Evolutionary conservation across 1,139 yeast species (phyloP), one percentile per base, ranked within the genome.

Genomic region (Candida dubliniensis): DNA sequence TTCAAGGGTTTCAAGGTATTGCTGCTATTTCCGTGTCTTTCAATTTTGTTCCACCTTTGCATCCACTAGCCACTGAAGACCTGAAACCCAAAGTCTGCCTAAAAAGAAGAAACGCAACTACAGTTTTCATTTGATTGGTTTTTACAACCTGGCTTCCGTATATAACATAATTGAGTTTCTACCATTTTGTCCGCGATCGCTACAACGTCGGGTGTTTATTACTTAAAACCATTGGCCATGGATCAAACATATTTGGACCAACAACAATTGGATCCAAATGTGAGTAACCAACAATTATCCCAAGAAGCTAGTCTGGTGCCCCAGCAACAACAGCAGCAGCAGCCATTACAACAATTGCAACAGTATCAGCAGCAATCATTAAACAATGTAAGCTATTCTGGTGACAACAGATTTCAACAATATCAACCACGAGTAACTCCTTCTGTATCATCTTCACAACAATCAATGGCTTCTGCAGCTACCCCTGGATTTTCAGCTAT

Each of bases 171-270:
- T 5, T 4, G 3, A 18, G 23, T 18, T 4, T 30, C 39, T 33
- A 29, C 29, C 49, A 47, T 42, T 33, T 41, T 47, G 49, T 41
- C 49, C 42, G 39, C 43, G 15, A 26, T 41, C 38, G 31, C 44
- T 25, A 35, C 47, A 44, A 35, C 37, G 23, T 36, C 32, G 14
- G 12, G 39, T 36, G 39, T 33, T 36, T 14, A 10, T 23, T 29
- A 36, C 27, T 36, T 26, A 13, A 32, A 31, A 40, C 40, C 43
- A 25, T 42, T 41, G 36, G 53, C 36, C 33, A 66, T 67, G 72
- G 73, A 68, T 48, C 72, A 66, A 49, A 69, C 61, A 49, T 66
- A 59, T 56, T 58, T 65, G 47, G 71, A 65, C 40, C 51, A 60
- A 36, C 61, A 51, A 39, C 51, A 27, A 27, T 18, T 63, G 47